Conservation (phyloP, 768 basidiomycete species). For the Trametes meyenii region DNA sequence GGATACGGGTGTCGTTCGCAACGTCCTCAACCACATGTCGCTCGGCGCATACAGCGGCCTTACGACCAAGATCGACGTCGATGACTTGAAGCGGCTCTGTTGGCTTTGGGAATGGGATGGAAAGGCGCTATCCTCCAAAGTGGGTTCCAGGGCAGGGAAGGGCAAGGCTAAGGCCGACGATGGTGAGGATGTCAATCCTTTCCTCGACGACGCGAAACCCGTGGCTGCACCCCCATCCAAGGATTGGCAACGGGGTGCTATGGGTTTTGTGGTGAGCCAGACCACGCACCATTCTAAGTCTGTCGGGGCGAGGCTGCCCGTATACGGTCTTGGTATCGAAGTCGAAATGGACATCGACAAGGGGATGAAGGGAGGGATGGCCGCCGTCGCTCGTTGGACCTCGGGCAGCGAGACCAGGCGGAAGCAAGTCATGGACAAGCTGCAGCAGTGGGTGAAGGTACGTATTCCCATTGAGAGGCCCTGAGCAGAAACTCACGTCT, state of each 20-base stretch:
- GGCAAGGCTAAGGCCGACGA: constrained; percentile 14
- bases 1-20: constrained; percentile 75
- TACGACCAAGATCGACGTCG: constrained; percentile 60
- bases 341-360: constrained; percentile 86
- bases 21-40: constrained; percentile 78
- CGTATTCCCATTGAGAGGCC: constrained; percentile 21
- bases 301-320: constrained; percentile 69
- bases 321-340: constrained; percentile 85
- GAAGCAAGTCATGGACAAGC: constrained; percentile 56
- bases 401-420: constrained; percentile 65
- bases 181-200: constrained; percentile 41
- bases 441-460: constrained; percentile 69
- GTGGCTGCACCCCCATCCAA: constrained; percentile 35
- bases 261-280: constrained; percentile 76
- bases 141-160: constrained; percentile 9
- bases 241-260: constrained; percentile 80
- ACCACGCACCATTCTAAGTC: constrained; percentile 73
- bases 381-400: constrained; percentile 88
- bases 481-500: constrained; percentile 11
- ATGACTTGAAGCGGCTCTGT: constrained; percentile 75
- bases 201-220: constrained; percentile 50
- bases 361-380: constrained; percentile 81
- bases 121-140: constrained; percentile 38
- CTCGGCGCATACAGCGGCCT: constrained; percentile 70
- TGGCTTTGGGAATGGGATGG: constrained; percentile 93